A percentile compares a stretch with the other conserved stretches of the same genome.
phyloP scores from a whole-genome alignment of 768 basidiomycete species.

The Pulveroboletus ravenelii region DNA sequence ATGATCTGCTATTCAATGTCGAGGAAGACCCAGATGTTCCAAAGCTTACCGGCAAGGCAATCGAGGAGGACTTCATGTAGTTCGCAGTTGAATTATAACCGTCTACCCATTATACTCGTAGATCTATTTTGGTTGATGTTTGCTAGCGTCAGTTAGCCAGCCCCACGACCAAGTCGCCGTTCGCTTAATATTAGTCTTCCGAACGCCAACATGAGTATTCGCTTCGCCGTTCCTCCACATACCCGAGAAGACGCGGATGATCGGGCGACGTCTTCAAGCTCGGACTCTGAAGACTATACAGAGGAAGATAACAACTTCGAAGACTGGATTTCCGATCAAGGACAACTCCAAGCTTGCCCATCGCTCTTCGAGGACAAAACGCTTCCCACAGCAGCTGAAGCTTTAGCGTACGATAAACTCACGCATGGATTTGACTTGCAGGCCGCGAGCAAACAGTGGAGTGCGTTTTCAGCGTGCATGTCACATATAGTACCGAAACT shows the following conservation, averaged over 20 bases:
- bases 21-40: constrained; percentile 51
- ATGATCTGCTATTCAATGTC: constrained; percentile 72
- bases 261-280: constrained; percentile 15
- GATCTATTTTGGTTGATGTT: neutral
- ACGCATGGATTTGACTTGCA: constrained; percentile 62
- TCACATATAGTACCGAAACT: neutral
- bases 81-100: neutral
- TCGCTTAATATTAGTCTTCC: neutral
- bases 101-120: neutral
- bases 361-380: constrained; percentile 73
- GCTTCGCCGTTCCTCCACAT: constrained; percentile 17
- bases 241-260: constrained; percentile 10
- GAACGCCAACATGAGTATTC: constrained; percentile 26
- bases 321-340: constrained; percentile 76
- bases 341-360: constrained; percentile 46
- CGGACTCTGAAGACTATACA: constrained; percentile 22
- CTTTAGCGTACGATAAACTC: constrained; percentile 55
- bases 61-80: constrained; percentile 91
- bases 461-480: constrained; percentile 37
- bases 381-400: constrained; percentile 56
- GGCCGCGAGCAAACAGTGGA: constrained; percentile 43
- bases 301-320: constrained; percentile 66
- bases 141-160: too few relatives aligned
- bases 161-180: neutral
- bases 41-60: constrained; percentile 61